phyloP scores from a whole-genome alignment of 2,329 filamentous ascomycete genomes.

The Domatiomyces globalis region DNA sequence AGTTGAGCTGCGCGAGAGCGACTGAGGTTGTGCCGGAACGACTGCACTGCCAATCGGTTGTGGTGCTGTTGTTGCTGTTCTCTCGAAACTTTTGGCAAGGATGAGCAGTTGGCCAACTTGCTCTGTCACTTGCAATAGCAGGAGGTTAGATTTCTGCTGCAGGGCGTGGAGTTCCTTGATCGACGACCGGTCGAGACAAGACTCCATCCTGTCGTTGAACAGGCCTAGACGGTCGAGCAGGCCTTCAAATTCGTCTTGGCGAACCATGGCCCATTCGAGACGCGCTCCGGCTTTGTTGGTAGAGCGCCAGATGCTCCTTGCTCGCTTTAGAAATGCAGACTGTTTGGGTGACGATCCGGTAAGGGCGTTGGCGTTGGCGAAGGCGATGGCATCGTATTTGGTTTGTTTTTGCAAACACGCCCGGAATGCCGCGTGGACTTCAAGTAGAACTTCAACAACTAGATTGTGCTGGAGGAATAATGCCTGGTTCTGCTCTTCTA shows the following conservation, averaged over 20 bases:
- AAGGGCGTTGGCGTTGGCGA: not conserved
- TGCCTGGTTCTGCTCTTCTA: slow-evolving; percentile 1
- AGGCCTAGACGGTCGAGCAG: not conserved
- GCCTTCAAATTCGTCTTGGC: not conserved
- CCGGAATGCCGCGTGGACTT: slow-evolving; percentile 1
- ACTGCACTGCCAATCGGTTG: not conserved
- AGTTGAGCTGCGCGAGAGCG: too few relatives aligned
- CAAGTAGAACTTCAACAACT: slow-evolving; percentile 4
- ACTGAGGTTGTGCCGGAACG: too few relatives aligned
- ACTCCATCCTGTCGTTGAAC: not conserved
- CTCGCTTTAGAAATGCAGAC: not conserved
- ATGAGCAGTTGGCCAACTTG: not conserved
- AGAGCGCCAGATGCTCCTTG: not conserved
- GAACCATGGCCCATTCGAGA: not conserved
- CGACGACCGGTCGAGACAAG: not conserved
- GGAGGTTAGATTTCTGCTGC: not conserved
- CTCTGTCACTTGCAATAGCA: not conserved
- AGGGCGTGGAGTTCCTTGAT: not conserved
- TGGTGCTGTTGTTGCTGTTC: not conserved
- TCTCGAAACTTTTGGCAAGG: not conserved
- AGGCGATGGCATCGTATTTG: not conserved
- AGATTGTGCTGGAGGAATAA: slow-evolving; percentile 1
- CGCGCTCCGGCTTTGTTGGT: not conserved
- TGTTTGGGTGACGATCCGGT: not conserved
- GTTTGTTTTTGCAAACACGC: not conserved